phyloP scores from a whole-genome alignment of 495 filamentous ascomycete genomes.

The Penicillium fimorum region DNA sequence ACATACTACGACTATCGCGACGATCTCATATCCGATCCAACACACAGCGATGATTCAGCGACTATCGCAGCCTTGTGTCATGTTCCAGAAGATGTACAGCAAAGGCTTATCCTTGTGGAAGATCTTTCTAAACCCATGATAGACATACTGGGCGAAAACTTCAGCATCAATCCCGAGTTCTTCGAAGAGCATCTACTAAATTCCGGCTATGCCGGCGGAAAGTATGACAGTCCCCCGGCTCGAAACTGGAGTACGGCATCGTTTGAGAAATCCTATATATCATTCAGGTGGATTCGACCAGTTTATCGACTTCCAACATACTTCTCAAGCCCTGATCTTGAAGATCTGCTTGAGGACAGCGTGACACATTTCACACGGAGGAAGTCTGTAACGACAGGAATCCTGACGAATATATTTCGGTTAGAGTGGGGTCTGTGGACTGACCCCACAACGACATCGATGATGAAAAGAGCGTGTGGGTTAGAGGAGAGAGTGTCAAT shows the following conservation, averaged over 20 bases:
- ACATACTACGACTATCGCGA: constrained; percentile 12
- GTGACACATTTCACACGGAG: constrained; percentile 6
- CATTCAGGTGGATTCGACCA: constrained; percentile 15
- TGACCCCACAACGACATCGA: constrained; percentile 5
- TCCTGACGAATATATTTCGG: constrained; percentile 15
- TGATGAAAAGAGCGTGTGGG: constrained; percentile 10
- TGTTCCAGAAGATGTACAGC: background rate
- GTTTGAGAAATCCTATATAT: constrained; percentile 12
- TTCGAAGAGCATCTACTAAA: constrained; percentile 21
- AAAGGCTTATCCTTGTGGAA: constrained; percentile 15
- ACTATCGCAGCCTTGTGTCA: background rate
- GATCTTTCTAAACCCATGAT: constrained; percentile 15
- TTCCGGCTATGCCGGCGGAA: constrained; percentile 10
- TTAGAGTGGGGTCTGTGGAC: constrained; percentile 12
- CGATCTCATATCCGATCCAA: background rate
- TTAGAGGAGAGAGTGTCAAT: constrained; percentile 16
- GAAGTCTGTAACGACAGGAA: constrained; percentile 1
- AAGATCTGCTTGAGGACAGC: constrained; percentile 3
- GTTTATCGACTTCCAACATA: constrained; percentile 15
- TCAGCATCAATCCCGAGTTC: constrained; percentile 18
- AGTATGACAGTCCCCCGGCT: constrained; percentile 8
- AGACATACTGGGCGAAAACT: constrained; percentile 8
- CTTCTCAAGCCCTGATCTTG: constrained; percentile 8
- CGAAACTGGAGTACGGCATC: constrained; percentile 11
- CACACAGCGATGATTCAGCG: background rate